Conservation (phyloP, 495 filamentous ascomycete genomes). For the Amniculicola lignicola region DNA sequence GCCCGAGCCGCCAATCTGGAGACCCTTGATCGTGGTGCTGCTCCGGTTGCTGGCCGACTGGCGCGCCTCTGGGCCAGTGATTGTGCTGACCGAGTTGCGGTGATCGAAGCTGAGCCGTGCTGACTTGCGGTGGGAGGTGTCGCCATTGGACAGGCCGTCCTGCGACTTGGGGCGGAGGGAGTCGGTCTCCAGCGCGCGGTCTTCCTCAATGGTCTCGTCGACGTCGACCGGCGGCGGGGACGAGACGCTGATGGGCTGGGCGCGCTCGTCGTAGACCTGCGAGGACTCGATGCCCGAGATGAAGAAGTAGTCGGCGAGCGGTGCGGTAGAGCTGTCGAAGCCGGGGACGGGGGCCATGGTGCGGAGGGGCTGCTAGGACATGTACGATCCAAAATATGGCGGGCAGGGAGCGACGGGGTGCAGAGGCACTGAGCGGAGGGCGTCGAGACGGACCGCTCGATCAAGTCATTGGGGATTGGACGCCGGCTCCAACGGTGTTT, state of each 20-base stretch:
- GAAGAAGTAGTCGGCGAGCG: constrained; percentile 98
- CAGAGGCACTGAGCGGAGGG: constrained; percentile 10
- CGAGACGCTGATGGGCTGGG: constrained; percentile 35
- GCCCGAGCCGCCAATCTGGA: constrained; percentile 41
- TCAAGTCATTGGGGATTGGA: constrained; percentile 31
- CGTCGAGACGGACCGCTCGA: constrained; percentile 10
- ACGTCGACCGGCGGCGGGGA: constrained; percentile 53
- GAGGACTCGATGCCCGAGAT: constrained; percentile 85
- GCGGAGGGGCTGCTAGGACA: constrained; percentile 19
- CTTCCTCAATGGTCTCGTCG: constrained; percentile 79
- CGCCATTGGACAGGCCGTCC: constrained; percentile 49
- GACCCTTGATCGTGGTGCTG: constrained; percentile 68
- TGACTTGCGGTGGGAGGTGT: constrained; percentile 59
- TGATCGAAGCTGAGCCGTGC: constrained; percentile 62
- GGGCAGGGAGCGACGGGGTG: constrained; percentile 21
- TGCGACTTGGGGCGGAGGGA: constrained; percentile 55
- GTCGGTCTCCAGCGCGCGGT: constrained; percentile 49
- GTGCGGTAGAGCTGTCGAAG: constrained; percentile 56
- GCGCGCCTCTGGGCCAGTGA: constrained; percentile 56
- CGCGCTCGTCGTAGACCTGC: constrained; percentile 56
- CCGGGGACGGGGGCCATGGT: constrained; percentile 36
- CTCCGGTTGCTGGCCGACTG: constrained; percentile 80
- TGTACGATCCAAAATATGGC: constrained; percentile 14
- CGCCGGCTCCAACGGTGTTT: constrained; percentile 21
- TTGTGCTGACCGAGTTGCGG: constrained; percentile 62